Evolutionary conservation across 2,329 filamentous ascomycete genomes (phyloP).

Genomic region (Cadophora luteo-olivacea): DNA sequence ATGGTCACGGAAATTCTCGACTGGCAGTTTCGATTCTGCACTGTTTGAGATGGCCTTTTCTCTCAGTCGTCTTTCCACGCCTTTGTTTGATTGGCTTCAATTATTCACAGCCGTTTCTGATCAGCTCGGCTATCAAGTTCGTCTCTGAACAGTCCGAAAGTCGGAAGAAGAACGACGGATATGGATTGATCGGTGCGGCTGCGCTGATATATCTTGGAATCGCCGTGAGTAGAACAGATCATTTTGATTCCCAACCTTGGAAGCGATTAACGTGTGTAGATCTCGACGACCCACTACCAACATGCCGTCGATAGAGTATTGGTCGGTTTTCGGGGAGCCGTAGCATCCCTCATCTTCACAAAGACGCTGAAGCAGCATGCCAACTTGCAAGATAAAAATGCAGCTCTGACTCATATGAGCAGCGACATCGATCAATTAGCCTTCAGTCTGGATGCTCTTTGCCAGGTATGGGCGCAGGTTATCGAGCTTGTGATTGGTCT

Average conservation of each 20-base stretch:
- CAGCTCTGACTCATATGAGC: conserved; percentile 53
- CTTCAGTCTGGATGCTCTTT: conserved; percentile 39
- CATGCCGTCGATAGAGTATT: conserved; percentile 51
- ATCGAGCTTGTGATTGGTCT: conserved; percentile 49
- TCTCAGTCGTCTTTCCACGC: conserved; percentile 33
- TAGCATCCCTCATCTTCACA: conserved; percentile 58
- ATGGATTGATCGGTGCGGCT: conserved; percentile 36
- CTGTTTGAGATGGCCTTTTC: conserved; percentile 29
- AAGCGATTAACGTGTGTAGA: conserved; percentile 18
- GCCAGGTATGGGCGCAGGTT: conserved; percentile 50
- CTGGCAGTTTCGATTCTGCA: conserved; percentile 28
- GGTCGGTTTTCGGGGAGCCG: conserved; percentile 50
- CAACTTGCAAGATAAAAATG: conserved; percentile 45
- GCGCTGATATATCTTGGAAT: conserved; percentile 36
- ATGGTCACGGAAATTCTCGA: conserved; percentile 25
- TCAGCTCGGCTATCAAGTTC: conserved; percentile 27
- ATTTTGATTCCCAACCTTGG: neutral
- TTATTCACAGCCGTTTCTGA: conserved; percentile 38
- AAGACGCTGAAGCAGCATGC: conserved; percentile 49
- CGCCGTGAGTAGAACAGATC: conserved; percentile 19
- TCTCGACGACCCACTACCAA: conserved; percentile 39
- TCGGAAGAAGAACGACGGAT: conserved; percentile 30
- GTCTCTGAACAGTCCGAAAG: conserved; percentile 13
- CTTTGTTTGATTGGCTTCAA: conserved; percentile 37
- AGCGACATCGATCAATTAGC: conserved; percentile 47